These are phyloP conservation scores for Piedraia hortae DNA, from an alignment of 2,329 filamentous ascomycete species.

Conservation along the genomic window DNA sequence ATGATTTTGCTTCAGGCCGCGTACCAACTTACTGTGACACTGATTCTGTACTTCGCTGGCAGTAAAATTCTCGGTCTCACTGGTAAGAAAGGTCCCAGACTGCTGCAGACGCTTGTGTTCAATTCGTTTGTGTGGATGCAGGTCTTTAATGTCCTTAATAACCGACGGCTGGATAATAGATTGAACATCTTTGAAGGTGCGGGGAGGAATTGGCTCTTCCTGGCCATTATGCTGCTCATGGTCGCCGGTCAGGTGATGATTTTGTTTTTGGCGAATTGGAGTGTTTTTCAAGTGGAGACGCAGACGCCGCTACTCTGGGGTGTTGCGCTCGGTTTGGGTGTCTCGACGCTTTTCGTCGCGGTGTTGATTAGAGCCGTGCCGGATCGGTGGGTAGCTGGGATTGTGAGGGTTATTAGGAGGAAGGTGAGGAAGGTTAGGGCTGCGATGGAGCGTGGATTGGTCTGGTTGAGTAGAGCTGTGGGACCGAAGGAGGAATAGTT, in stretches of 20 bases:
- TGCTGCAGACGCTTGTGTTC: conserved; percentile 65
- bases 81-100: conserved; percentile 14
- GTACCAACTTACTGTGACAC: conserved; percentile 56
- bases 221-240: conserved; percentile 64
- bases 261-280: conserved; percentile 49
- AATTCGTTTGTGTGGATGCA: conserved; percentile 99
- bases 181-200: conserved; percentile 92
- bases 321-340: conserved; percentile 57
- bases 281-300: conserved; percentile 46
- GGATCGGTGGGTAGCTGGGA: conserved; percentile 30
- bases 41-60: conserved; percentile 58
- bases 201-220: conserved; percentile 63
- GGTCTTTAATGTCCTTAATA: conserved; percentile 96
- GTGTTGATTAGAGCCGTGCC: conserved; percentile 59
- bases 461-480: too few species aligned
- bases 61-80: conserved; percentile 20
- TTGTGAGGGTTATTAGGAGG: too few species aligned
- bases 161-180: conserved; percentile 74
- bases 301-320: conserved; percentile 61
- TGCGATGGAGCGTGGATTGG: too few species aligned
- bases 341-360: conserved; percentile 64
- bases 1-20: conserved; percentile 89
- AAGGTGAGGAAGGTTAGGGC: too few species aligned
- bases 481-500: too few species aligned
- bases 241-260: conserved; percentile 73